Evolutionary conservation across 2,329 filamentous ascomycete genomes (phyloP).

Genomic region (Cercospora brassicicola): DNA sequence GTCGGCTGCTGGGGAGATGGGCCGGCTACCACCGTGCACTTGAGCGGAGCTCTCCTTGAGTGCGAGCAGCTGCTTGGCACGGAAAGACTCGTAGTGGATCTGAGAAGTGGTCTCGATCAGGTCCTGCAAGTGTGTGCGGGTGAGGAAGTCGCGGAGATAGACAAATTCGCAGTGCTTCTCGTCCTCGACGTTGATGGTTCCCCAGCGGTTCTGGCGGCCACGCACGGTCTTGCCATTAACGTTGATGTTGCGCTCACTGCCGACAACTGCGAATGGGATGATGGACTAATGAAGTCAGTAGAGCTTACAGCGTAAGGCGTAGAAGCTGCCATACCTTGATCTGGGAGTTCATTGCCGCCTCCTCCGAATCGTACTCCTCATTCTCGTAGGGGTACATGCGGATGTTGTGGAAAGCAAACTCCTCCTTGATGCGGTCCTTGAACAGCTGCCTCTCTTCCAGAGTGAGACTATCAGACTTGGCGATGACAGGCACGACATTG

Average conservation of each 20-base stretch:
- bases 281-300: constrained; percentile 62
- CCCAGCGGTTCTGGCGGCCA: constrained; percentile 98
- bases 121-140: constrained; percentile 96
- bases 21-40: constrained; percentile 65
- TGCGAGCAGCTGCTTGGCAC: constrained; percentile 95
- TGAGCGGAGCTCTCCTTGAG: constrained; percentile 97
- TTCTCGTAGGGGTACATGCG: constrained; percentile 99
- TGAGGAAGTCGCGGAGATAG: constrained; percentile 96
- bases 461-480: constrained; percentile 95
- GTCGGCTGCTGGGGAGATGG: constrained; percentile 92
- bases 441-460: constrained; percentile 93
- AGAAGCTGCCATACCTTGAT: constrained; percentile 71
- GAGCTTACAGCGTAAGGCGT: neutral
- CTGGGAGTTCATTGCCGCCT: constrained; percentile 86
- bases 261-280: constrained; percentile 95
- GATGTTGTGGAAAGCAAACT: constrained; percentile 99
- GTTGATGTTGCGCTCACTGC: constrained; percentile 96
- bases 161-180: constrained; percentile 99
- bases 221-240: constrained; percentile 91
- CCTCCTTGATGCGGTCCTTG: constrained; percentile 98
- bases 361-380: constrained; percentile 96
- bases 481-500: constrained; percentile 98
- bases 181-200: constrained; percentile 98
- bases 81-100: constrained; percentile 99
- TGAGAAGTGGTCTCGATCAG: constrained; percentile 98